phyloP scores from a whole-genome alignment of 345 rosid species.

The Syzygium oleosum region DNA sequence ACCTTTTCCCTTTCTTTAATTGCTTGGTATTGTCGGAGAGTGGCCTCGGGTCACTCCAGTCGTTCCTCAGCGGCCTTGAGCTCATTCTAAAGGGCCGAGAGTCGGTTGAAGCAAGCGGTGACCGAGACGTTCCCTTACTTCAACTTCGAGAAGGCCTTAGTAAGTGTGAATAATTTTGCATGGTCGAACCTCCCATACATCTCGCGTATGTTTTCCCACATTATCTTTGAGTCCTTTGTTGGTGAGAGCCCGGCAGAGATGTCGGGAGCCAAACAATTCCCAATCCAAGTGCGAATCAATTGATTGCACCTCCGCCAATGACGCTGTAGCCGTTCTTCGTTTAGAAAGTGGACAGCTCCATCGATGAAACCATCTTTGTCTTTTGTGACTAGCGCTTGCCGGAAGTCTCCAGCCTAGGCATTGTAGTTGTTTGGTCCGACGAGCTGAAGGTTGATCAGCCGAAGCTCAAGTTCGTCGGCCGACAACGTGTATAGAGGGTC shows the following conservation, averaged over 20 bases:
- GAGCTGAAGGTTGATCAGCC: not conserved
- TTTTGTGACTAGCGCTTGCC: not conserved
- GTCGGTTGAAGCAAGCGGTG: not conserved
- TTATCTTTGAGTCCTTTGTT: not conserved
- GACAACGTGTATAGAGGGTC: not conserved
- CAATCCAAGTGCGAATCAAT: accelerated
- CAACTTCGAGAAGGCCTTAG: not conserved
- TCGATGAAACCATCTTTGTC: not conserved
- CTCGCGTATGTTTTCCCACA: too few species aligned
- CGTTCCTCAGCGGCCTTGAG: accelerated
- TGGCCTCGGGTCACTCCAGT: not conserved
- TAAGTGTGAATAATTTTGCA: not conserved
- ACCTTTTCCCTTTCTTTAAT: not conserved
- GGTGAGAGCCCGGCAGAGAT: accelerated
- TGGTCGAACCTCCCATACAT: too few species aligned
- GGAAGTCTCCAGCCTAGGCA: not conserved
- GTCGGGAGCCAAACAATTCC: not conserved
- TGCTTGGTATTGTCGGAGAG: not conserved
- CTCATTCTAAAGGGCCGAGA: not conserved
- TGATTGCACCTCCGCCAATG: accelerated
- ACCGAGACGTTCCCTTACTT: too few species aligned
- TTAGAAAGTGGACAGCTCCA: not conserved
- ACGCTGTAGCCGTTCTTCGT: accelerated
- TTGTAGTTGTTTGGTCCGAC: accelerated
- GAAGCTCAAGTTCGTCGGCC: accelerated